Evolutionary conservation across 2,329 filamentous ascomycete genomes (phyloP).

Genomic region (Botrytis aclada): DNA sequence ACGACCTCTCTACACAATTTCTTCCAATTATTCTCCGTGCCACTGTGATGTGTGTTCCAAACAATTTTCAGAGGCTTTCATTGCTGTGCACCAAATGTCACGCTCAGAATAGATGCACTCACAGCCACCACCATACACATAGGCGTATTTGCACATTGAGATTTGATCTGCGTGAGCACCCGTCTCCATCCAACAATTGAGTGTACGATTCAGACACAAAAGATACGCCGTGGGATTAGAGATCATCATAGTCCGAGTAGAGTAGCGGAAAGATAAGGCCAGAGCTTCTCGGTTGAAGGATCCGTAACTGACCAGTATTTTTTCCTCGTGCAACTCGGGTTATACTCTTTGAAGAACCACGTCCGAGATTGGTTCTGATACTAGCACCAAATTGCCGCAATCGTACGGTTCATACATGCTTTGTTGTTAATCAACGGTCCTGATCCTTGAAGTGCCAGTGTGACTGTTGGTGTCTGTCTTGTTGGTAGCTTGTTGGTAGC

Average conservation of each 20-base stretch:
- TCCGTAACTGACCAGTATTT: not conserved
- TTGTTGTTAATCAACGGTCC: not conserved
- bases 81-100: not conserved
- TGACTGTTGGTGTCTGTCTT: not conserved
- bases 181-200: not conserved
- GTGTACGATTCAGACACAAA: not conserved
- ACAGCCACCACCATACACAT: not conserved
- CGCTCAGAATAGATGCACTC: not conserved
- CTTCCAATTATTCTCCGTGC: not conserved
- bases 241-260: not conserved
- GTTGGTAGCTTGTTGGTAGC: too few species aligned
- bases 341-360: not conserved
- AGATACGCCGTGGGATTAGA: not conserved
- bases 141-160: not conserved
- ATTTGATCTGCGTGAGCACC: not conserved
- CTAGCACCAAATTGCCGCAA: not conserved
- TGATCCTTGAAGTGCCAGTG: not conserved
- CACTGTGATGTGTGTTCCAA: not conserved
- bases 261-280: not conserved
- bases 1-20: slow-evolving; percentile 10
- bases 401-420: not conserved
- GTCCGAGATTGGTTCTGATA: not conserved
- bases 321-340: not conserved
- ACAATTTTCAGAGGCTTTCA: too few species aligned
- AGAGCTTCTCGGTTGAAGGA: not conserved